Base-by-base conservation (phyloP, 2,329 filamentous ascomycete species). In the Zymoseptoria pseudotritici region DNA sequence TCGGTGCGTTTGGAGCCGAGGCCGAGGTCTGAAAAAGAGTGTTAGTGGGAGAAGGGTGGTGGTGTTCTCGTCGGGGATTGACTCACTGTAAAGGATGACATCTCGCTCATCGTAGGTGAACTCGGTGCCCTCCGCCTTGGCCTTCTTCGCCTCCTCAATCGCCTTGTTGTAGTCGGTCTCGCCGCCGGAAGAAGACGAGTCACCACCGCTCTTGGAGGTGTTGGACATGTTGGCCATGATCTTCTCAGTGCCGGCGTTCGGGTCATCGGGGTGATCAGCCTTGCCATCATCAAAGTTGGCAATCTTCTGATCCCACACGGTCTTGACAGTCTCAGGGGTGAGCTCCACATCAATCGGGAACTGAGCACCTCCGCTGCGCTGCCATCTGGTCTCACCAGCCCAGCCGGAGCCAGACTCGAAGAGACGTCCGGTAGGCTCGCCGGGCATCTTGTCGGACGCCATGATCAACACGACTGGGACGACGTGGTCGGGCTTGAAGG, bases 401-500 rank as follows among this genome's bases (percentile, higher is more conserved):
- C 94, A 99, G 65, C 93, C 94, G 73, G 90, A 94, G 70, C 94
- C 94, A 68, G 93, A 90, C 79, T 99, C 94, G 78, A 91, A 99
- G 54, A 99, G 83, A 57, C 87, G 88, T 65, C 93, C 93, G 60
- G 91, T 97, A 67, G 89, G 85, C 71, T 89, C 84, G 24, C 54
- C 61, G 26, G 94, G 93, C 57, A 91, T 86, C 78, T 90, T 90
- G 79, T 99, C 94, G 13, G 85, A 87, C 74, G 86, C 90, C 60
- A 99, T 88, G 51, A 92, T 86, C 58, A 93, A 86, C 56, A 99
- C 92, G 46, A 97, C 79, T 62, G 94, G 94, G 57, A 94, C 94
- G 75, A 99, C 92, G 77, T 96, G 97, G 73, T 97, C 93, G 61
- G 94, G 94, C 86, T 97, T 99, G 83, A 99, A 96, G 53, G 94